phyloP scores from a whole-genome alignment of 2,329 filamentous ascomycete species.

The Chaetomium globosum region DNA sequence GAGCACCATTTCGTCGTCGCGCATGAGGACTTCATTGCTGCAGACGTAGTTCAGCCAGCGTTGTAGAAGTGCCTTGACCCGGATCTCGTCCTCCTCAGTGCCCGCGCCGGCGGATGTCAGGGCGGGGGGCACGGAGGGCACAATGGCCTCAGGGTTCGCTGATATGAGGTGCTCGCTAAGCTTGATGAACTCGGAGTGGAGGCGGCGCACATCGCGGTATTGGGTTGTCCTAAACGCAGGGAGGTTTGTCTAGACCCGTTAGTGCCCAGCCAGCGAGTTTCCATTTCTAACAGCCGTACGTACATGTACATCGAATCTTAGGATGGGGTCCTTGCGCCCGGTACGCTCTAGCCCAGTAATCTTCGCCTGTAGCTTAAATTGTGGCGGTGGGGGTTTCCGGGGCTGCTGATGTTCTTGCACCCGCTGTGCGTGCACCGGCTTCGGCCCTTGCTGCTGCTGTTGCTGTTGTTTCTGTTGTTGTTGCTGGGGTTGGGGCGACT shows the following conservation, averaged over 20 bases:
- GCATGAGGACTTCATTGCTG: slow-evolving; percentile 86
- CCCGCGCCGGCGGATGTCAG: slow-evolving; percentile 91
- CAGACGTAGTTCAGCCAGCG: slow-evolving; percentile 95
- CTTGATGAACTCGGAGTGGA: slow-evolving; percentile 94
- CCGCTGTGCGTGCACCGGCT: slow-evolving; percentile 38
- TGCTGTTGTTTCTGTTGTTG: slow-evolving; percentile 37
- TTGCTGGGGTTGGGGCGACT: slow-evolving; percentile 40
- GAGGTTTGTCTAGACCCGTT: slow-evolving; percentile 79
- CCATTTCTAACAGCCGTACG: slow-evolving; percentile 57
- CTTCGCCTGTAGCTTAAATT: slow-evolving; percentile 89
- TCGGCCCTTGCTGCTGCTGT: slow-evolving; percentile 36
- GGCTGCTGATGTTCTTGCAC: slow-evolving; percentile 40
- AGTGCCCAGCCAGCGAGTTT: slow-evolving; percentile 25
- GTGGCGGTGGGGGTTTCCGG: slow-evolving; percentile 63
- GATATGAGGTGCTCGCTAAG: slow-evolving; percentile 95
- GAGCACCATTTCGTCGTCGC: slow-evolving; percentile 94
- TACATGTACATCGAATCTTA: slow-evolving; percentile 97
- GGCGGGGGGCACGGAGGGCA: slow-evolving; percentile 93
- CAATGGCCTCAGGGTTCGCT: slow-evolving; percentile 93
- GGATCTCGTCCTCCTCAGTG: slow-evolving; percentile 89
- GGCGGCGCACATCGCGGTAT: slow-evolving; percentile 93
- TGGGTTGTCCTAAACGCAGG: slow-evolving; percentile 96
- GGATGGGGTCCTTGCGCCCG: slow-evolving; percentile 91
- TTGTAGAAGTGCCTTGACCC: slow-evolving; percentile 88
- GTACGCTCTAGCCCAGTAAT: slow-evolving; percentile 91